Evolutionary conservation across 2,329 filamentous ascomycete genomes (phyloP), one percentile per base, ranked within the genome.

Genomic region (Microcyclosporella mali): DNA sequence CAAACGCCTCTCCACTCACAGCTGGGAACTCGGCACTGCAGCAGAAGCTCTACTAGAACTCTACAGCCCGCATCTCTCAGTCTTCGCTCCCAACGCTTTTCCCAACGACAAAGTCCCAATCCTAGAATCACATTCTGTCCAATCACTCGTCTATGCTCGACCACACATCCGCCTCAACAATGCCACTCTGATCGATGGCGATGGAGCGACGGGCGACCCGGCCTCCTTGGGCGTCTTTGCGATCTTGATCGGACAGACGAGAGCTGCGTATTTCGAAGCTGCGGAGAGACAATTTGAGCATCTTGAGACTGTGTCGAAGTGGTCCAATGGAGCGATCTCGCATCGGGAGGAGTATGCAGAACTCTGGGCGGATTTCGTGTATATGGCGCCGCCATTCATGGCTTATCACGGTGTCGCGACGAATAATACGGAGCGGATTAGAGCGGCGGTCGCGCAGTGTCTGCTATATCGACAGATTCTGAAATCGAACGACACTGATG

Each of bases 371-470:
- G 73, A 75, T 50, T 71, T 68, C 50, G 49, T 73, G 4, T 70
- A 69, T 55, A 74, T 74, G 72, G 66, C 65, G 1, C 70, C 71
- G 10, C 71, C 73, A 1, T 69, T 70, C 38, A 56, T 74, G 14
- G 70, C 70, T 1, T 73, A 70, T 50, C 67, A 68, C 52, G 70
- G 61, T 17, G 64, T 70, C 3, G 64, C 62, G 16, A 58, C 53
- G 1, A 53, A 60, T 14, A 60, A 71, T 35, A 33, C 60, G n/a
- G 51, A 39, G 6, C 45, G 66, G 10, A 48, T 71, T 18, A 50
- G 52, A 16, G 56, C 63, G 43, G 63, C 67, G 1, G 56, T 69
- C 10, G 37, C 50, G n/a, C 71, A 74, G 49, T 68, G 67, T 41
- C 47, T 56, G n/a, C 53, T 69, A 12, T 72, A 74, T 45, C 52